Conservation (phyloP, 495 filamentous ascomycete species). For the Barbatosphaeria neglecta region DNA sequence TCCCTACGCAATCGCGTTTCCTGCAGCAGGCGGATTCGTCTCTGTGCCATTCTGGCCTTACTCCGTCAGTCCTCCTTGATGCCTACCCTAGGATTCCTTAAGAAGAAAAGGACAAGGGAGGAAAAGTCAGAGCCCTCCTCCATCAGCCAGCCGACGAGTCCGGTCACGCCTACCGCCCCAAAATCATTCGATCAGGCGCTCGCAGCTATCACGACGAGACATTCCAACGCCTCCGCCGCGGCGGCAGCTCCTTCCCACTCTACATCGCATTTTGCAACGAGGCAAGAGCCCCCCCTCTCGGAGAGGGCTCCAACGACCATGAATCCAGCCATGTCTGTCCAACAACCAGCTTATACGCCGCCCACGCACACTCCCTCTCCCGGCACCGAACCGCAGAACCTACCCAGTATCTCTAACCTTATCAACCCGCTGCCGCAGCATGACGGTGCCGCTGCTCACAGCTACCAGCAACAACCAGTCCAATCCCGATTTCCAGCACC, state of each 20-base stretch:
- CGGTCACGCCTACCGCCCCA: conserved; percentile 39
- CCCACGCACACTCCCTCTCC: conserved; percentile 19
- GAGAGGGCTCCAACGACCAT: conserved; percentile 27
- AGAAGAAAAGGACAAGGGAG: conserved; percentile 94
- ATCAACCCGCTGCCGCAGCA: conserved; percentile 53
- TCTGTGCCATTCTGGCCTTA: conserved; percentile 7
- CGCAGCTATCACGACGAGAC: conserved; percentile 8
- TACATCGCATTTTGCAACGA: neutral
- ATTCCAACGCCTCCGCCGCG: conserved; percentile 13
- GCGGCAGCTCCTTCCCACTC: conserved; percentile 9
- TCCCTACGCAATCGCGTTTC: conserved; percentile 1
- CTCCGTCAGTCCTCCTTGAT: conserved; percentile 29
- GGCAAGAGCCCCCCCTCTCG: conserved; percentile 18
- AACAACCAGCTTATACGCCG: conserved; percentile 15
- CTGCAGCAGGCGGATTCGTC: conserved; percentile 13
- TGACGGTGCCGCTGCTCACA: conserved; percentile 27
- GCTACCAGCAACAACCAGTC: conserved; percentile 11
- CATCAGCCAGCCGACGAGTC: conserved; percentile 50
- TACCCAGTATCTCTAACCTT: conserved; percentile 58
- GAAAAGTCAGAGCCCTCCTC: conserved; percentile 43
- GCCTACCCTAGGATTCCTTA: conserved; percentile 77
- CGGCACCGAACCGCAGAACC: conserved; percentile 39
- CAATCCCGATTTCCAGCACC: conserved; percentile 1
- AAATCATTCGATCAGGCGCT: conserved; percentile 31
- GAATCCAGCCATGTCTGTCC: conserved; percentile 13